Conservation (phyloP, 176 grass and related monocot genomes). For the Cenchrus fungigraminus region DNA sequence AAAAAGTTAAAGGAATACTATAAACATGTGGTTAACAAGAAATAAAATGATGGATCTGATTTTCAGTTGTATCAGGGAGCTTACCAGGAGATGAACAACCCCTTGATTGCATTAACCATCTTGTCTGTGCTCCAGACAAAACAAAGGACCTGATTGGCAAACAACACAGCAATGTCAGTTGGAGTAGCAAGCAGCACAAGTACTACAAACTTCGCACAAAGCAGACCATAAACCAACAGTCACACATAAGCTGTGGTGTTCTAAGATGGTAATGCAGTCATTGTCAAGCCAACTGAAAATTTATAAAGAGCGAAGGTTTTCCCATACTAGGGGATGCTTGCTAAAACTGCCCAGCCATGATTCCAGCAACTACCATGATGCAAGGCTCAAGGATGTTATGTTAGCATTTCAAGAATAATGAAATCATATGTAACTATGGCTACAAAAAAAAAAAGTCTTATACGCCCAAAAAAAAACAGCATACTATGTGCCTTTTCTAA, state of each 20-base stretch:
- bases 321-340: too few species aligned
- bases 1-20: background rate
- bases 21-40: background rate
- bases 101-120: conserved; percentile 96
- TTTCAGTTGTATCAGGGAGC: background rate
- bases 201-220: background rate
- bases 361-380: background rate
- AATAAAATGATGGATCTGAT: background rate
- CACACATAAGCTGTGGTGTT: background rate
- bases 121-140: background rate
- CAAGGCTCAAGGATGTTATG: background rate
- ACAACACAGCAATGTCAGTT: background rate
- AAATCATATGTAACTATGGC: background rate
- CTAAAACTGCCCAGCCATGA: background rate
- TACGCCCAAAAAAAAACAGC: background rate
- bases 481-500: background rate
- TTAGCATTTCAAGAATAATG: background rate
- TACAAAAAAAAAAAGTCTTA: background rate
- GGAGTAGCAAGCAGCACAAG: background rate
- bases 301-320: background rate
- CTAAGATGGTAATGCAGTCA: background rate
- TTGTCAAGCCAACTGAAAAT: background rate
- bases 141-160: conserved; percentile 13
- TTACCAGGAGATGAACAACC: conserved; percentile 93
- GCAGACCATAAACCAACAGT: too few species aligned